Evolutionary conservation across 106 monocot genomes (phyloP).

Genomic region (Alisma plantagoaquatica): DNA sequence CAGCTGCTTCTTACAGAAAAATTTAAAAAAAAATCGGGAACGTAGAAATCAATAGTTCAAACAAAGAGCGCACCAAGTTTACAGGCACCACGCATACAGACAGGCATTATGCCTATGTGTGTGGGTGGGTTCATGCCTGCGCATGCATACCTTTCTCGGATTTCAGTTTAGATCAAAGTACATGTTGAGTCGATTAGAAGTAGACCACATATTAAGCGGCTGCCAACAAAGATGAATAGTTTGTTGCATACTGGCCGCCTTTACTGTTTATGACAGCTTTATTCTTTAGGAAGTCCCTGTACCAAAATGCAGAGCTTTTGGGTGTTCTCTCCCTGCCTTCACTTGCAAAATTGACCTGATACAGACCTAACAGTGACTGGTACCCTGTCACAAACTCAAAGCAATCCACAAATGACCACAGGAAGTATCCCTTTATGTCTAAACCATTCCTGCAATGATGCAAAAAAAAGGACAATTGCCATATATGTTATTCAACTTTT

Average conservation of each 20-base stretch:
- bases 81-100: too few relatives aligned
- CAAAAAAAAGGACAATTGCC: background rate
- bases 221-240: background rate
- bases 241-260: background rate
- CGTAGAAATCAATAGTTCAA: too few relatives aligned
- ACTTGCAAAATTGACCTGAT: conserved; percentile 46
- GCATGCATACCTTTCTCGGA: too few relatives aligned
- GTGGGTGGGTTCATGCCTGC: too few relatives aligned
- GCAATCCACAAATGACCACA: conserved; percentile 70
- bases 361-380: conserved; percentile 28
- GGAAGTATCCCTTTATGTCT: conserved; percentile 54
- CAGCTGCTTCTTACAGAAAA: too few relatives aligned
- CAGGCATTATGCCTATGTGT: too few relatives aligned
- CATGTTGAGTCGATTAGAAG: too few relatives aligned
- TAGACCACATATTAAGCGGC: too few relatives aligned
- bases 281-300: conserved; percentile 40
- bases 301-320: conserved; percentile 73
- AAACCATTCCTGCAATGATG: conserved; percentile 43
- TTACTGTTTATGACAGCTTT: background rate
- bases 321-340: conserved; percentile 24
- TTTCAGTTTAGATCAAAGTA: too few relatives aligned
- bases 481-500: too few relatives aligned
- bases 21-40: too few relatives aligned
- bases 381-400: conserved; percentile 57
- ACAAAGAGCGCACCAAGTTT: too few relatives aligned